phyloP scores from a whole-genome alignment of 148 eudicot genomes.

The Oxyria digyna region DNA sequence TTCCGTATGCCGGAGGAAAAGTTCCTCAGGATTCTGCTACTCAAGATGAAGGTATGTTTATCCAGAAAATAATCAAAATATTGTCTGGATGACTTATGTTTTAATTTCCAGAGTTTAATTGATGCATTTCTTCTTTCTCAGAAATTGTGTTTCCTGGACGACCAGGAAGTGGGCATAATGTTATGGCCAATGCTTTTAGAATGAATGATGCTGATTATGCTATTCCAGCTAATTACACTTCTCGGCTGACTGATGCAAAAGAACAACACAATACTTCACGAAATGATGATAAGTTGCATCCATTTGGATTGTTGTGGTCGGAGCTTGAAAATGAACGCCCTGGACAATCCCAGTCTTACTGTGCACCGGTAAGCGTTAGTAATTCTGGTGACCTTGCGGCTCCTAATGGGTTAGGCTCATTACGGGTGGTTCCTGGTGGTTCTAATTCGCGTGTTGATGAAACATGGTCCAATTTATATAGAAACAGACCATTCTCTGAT shows the following conservation, averaged over 20 bases:
- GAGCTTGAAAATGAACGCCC: constrained; percentile 60
- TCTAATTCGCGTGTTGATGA: constrained; percentile 39
- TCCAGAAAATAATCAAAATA: background rate
- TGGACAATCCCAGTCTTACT: constrained; percentile 37
- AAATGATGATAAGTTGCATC: constrained; percentile 64
- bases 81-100: background rate
- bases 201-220: constrained; percentile 27
- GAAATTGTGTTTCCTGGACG: constrained; percentile 82
- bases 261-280: constrained; percentile 26
- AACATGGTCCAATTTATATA: constrained; percentile 37
- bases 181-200: constrained; percentile 26
- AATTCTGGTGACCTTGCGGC: constrained; percentile 31
- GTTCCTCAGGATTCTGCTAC: constrained; percentile 40
- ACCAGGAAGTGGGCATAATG: constrained; percentile 51
- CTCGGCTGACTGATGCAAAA: constrained; percentile 24
- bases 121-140: constrained; percentile 15
- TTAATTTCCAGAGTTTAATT: background rate
- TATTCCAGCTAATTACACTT: constrained; percentile 22
- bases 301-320: constrained; percentile 86
- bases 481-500: constrained; percentile 32
- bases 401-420: constrained; percentile 28
- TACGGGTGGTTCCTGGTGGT: constrained; percentile 22
- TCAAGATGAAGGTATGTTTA: constrained; percentile 68
- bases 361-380: constrained; percentile 23
- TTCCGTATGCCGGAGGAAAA: constrained; percentile 30